These are phyloP conservation scores for Cladophialophora chaetospira DNA, from an alignment of 2,329 filamentous ascomycete genomes.

Conservation along the genomic window DNA sequence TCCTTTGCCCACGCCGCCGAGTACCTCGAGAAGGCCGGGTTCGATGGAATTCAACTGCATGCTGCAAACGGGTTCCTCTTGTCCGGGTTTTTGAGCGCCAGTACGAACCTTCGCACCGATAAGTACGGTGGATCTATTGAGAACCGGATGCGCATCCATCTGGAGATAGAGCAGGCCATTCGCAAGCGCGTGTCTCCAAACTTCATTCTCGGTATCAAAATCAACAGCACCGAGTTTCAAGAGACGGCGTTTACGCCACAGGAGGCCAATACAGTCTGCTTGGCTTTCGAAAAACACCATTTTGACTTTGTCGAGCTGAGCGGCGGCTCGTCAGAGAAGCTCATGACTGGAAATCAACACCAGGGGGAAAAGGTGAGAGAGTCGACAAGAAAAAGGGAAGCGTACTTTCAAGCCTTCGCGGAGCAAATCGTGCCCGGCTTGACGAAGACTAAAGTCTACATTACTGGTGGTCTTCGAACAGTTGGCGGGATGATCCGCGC, in stretches of 20 bases:
- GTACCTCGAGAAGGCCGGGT: slow-evolving; percentile 65
- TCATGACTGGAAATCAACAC: slow-evolving; percentile 40
- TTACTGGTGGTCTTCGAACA: slow-evolving; percentile 61
- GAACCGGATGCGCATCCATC: slow-evolving; percentile 62
- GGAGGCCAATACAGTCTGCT: slow-evolving; percentile 50
- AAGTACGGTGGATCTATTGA: slow-evolving; percentile 66
- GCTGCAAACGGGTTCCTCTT: slow-evolving; percentile 62
- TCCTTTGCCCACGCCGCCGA: slow-evolving; percentile 64
- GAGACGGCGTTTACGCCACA: slow-evolving; percentile 46
- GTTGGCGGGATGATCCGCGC: slow-evolving; percentile 60
- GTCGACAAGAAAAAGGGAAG: slow-evolving; percentile 57
- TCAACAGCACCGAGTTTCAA: slow-evolving; percentile 62
- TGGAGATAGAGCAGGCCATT: slow-evolving; percentile 52
- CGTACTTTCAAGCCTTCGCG: slow-evolving; percentile 64
- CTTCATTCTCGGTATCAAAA: slow-evolving; percentile 58
- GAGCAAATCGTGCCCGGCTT: slow-evolving; percentile 53
- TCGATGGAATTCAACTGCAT: slow-evolving; percentile 54
- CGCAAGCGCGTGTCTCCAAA: slow-evolving; percentile 26
- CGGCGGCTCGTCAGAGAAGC: slow-evolving; percentile 59
- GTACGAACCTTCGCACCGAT: slow-evolving; percentile 61
- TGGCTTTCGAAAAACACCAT: slow-evolving; percentile 36
- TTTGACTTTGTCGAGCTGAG: slow-evolving; percentile 59
- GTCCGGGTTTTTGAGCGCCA: slow-evolving; percentile 56
- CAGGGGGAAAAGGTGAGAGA: slow-evolving; percentile 43
- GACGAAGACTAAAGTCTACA: slow-evolving; percentile 57